These are phyloP conservation scores for Calonectria pseudoreteaudii DNA, from an alignment of 2,329 filamentous ascomycete species.

Conservation along the genomic window DNA sequence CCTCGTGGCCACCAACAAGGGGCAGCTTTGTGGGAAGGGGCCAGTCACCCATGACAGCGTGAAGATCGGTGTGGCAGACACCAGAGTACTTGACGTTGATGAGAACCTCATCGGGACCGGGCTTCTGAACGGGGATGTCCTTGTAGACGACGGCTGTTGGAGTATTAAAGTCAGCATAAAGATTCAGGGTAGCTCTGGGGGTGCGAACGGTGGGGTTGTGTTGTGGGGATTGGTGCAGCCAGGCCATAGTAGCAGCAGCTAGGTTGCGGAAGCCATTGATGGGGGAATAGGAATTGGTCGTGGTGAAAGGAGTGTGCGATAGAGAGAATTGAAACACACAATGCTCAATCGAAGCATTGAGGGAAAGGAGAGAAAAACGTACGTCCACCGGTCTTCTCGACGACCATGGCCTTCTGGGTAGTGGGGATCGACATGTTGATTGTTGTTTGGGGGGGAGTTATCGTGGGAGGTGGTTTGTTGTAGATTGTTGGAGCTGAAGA, in stretches of 20 bases:
- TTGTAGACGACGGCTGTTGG: conserved; percentile 74
- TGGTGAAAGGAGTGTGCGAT: conserved; percentile 2
- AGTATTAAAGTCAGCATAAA: conserved; percentile 29
- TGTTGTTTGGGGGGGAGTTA: conserved; percentile 35
- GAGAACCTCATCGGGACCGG: conserved; percentile 90
- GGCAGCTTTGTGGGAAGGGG: conserved; percentile 85
- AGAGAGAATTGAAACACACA: background rate
- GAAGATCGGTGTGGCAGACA: conserved; percentile 88
- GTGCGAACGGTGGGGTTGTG: conserved; percentile 32
- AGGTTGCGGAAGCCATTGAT: conserved; percentile 24
- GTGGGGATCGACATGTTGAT: conserved; percentile 71
- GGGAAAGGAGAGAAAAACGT: conserved; percentile 47
- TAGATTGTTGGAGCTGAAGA: conserved; percentile 35
- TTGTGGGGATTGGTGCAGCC: conserved; percentile 30
- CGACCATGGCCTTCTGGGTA: conserved; percentile 92
- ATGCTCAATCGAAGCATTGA: conserved; percentile 17
- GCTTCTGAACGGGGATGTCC: conserved; percentile 83
- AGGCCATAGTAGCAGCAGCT: conserved; percentile 9
- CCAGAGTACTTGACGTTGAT: conserved; percentile 92
- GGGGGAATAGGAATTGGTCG: conserved; percentile 10
- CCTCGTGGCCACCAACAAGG: conserved; percentile 83
- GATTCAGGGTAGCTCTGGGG: conserved; percentile 12
- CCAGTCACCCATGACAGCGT: conserved; percentile 91
- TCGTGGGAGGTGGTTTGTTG: conserved; percentile 33
- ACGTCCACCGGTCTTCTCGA: conserved; percentile 83